These are phyloP conservation scores for Draba incana DNA, from an alignment of 345 rosid species.

Conservation along the genomic window DNA sequence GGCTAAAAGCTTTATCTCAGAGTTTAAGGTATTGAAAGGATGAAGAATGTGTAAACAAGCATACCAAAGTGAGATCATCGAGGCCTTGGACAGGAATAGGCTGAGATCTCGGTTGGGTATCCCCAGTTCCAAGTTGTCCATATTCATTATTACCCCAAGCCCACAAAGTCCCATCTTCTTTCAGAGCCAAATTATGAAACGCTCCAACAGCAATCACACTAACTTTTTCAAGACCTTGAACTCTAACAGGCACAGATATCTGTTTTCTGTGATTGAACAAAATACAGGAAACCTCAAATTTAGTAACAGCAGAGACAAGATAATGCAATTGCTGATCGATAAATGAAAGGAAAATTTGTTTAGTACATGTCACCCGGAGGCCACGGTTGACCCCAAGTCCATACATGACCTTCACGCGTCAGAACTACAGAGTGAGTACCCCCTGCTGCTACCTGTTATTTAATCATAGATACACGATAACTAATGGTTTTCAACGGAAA, in stretches of 20 bases:
- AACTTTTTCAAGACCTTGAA: constrained; percentile 95
- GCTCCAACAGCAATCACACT: constrained; percentile 94
- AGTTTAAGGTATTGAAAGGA: too few species aligned
- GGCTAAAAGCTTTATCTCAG: too few species aligned
- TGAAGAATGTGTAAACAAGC: too few species aligned
- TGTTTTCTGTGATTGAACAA: constrained; percentile 68
- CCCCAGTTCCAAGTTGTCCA: constrained; percentile 99
- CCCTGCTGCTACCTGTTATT: constrained; percentile 91
- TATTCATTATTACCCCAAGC: constrained; percentile 99
- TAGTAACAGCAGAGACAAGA: constrained; percentile 18
- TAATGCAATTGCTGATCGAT: constrained; percentile 5
- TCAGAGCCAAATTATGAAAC: constrained; percentile 95
- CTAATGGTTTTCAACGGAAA: neutral
- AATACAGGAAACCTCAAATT: neutral
- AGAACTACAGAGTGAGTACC: constrained; percentile 99
- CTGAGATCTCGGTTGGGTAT: constrained; percentile 97
- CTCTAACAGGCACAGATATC: constrained; percentile 93
- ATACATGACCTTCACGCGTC: constrained; percentile 85
- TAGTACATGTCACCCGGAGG: constrained; percentile 99
- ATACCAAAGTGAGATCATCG: constrained; percentile 76
- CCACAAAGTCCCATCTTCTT: constrained; percentile 93
- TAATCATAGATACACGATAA: constrained; percentile 2
- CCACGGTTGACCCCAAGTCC: constrained; percentile 99
- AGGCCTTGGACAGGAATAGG: constrained; percentile 94
- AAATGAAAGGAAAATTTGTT: constrained; percentile 4